Conservation (phyloP, 257 asterid genomes). For the Capsicum chinense region DNA sequence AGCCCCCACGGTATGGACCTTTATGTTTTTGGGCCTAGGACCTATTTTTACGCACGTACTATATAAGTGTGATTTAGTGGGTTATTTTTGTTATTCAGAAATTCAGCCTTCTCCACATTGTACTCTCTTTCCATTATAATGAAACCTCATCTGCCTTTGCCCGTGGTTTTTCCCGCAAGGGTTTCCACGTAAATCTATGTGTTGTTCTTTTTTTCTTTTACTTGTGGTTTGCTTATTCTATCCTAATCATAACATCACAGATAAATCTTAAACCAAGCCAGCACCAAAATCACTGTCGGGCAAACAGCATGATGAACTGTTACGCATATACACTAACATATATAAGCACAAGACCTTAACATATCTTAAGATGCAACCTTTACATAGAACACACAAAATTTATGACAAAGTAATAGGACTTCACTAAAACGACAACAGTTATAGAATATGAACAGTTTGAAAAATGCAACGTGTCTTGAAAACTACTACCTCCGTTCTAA, state of each 20-base stretch:
- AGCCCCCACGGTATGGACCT: no score
- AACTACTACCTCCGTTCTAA: neutral
- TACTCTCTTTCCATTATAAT: no score
- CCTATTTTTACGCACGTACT: no score
- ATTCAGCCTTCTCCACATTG: no score
- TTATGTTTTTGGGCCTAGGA: no score
- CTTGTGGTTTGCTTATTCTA: no score
- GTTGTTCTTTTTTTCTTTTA: no score
- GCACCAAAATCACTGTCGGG: slow-evolving; percentile 2
- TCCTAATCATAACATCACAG: neutral
- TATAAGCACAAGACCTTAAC: neutral
- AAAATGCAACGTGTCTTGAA: neutral
- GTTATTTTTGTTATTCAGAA: no score
- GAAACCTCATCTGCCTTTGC: no score
- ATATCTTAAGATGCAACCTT: neutral
- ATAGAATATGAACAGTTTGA: neutral
- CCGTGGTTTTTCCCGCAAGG: no score
- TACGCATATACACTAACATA: neutral
- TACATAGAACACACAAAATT: neutral
- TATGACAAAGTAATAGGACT: neutral
- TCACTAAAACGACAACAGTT: neutral
- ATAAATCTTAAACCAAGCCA: neutral
- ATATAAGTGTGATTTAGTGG: no score
- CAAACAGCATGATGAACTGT: neutral
- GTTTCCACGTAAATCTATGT: no score